These are phyloP conservation scores for Talaromyces funiculosus DNA, from an alignment of 2,329 filamentous ascomycete genomes.

Conservation along the genomic window DNA sequence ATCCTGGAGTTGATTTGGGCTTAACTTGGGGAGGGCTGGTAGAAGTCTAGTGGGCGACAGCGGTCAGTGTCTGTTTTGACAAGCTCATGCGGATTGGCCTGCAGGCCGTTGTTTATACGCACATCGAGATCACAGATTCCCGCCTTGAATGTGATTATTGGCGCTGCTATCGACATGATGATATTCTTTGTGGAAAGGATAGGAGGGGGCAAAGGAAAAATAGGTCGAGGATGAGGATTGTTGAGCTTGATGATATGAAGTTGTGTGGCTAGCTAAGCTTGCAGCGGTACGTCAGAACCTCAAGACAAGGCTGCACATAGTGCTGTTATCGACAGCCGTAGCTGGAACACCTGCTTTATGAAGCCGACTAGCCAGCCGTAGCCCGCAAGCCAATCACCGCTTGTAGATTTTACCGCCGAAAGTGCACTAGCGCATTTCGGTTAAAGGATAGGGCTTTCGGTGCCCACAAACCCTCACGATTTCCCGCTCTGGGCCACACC, in stretches of 20 bases:
- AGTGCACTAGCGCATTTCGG: conserved; percentile 36
- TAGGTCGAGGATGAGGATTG: conserved; percentile 2
- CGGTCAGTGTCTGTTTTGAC: conserved; percentile 8
- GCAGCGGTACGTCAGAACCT: conserved; percentile 18
- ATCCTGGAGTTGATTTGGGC: conserved; percentile 67
- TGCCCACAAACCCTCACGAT: conserved; percentile 41
- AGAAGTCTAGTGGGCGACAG: conserved; percentile 38
- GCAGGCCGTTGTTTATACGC: conserved; percentile 34
- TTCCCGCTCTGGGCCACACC: conserved; percentile 33
- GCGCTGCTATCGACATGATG: conserved; percentile 70
- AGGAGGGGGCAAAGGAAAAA: conserved; percentile 12
- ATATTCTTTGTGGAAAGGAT: background rate
- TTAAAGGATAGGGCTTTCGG: conserved; percentile 37
- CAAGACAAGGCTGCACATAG: conserved; percentile 15
- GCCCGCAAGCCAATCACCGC: background rate
- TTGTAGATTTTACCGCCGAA: conserved; percentile 18
- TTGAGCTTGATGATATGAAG: background rate
- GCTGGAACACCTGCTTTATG: background rate
- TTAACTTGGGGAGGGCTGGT: conserved; percentile 65
- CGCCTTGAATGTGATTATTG: conserved; percentile 94
- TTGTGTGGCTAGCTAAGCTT: background rate
- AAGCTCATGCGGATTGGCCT: conserved; percentile 7
- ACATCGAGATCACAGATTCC: conserved; percentile 83
- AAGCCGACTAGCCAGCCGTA: conserved; percentile 15
- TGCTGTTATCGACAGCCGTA: conserved; percentile 3